Evolutionary conservation across 352 stramenopile genomes (phyloP), one percentile per base, ranked within the genome.

Genomic region (Albugo laibachii): DNA sequence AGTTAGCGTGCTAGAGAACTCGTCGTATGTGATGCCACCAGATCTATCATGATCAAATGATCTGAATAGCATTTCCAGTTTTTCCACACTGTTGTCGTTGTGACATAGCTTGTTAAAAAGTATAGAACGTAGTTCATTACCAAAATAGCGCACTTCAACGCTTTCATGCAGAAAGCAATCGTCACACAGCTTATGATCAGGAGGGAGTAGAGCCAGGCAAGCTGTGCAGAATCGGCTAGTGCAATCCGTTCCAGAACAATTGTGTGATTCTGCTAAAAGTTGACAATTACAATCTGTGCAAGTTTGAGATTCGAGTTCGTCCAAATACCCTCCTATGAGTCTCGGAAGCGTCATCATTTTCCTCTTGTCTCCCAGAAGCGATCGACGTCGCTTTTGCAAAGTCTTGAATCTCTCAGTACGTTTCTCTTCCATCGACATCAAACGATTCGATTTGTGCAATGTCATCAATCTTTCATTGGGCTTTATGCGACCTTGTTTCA

Each of bases 121-220:
- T 0, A 80, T 38, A 0, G 61, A 51, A 36, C 74, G 72, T 13
- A 89, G 49, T n/a, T 76, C 69, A 27, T 72, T 65, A 4, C 73
- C 71, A 24, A 83, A 62, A 0, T 54, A 58, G 45, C 82, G 71
- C 11, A 57, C 36, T 0, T 64, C 58, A 2, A 52, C 45, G 10
- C 65, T 43, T 48, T 86, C 77, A 47, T 86, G 65, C 38, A 76
- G 55, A 47, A 79, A 91, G 43, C 77, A 91, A 18, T 78, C 61
- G 53, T 87, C 74, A 20, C 77, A 91, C 0, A 84, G 46, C 24
- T 76, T 80, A 24, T 62, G 74, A 36, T 52, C 24, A 31, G 24
- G 24, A 31, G 24, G 24, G 3, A 31, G 8, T 10, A 31, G 24
- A 31, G 24, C 24, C 24, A 31, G 24, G 24, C 24, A 31, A 31